A percentile compares a stretch with the other conserved stretches of the same genome.
Conservation (phyloP, 2,329 filamentous ascomycete genomes). For the Colletotrichum chrysophilum region DNA sequence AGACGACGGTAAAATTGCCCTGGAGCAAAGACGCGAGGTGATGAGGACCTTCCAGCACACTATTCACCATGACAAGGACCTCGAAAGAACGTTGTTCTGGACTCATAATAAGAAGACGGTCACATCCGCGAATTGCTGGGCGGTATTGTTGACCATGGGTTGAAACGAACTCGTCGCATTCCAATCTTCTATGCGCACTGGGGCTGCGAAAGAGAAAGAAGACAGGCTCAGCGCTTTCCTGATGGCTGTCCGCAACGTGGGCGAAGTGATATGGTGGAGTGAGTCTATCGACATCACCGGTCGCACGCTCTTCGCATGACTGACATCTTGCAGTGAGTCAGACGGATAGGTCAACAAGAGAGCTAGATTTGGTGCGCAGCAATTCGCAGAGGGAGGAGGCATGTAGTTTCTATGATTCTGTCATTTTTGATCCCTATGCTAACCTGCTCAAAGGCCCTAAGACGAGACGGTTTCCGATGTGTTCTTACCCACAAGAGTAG, state of each 20-base stretch:
- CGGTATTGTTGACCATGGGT: neutral
- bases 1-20: neutral
- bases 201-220: too few species aligned
- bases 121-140: neutral
- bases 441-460: neutral
- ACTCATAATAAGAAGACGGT: neutral
- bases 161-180: neutral
- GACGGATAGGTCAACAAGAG: neutral
- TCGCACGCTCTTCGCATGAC: neutral
- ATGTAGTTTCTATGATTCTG: neutral
- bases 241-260: neutral
- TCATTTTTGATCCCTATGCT: neutral
- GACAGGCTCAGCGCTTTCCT: neutral
- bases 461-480: neutral
- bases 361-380: neutral
- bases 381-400: neutral
- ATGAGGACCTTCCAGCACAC: neutral
- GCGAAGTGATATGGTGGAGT: neutral
- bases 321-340: neutral
- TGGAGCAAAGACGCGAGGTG: neutral
- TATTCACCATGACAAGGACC: neutral
- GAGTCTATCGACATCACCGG: neutral
- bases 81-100: neutral
- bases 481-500: neutral
- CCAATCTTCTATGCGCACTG: neutral